These are phyloP conservation scores for Auxenochlorella pyrenoidosa DNA, from an alignment of 139 green algal species.

Conservation along the genomic window DNA sequence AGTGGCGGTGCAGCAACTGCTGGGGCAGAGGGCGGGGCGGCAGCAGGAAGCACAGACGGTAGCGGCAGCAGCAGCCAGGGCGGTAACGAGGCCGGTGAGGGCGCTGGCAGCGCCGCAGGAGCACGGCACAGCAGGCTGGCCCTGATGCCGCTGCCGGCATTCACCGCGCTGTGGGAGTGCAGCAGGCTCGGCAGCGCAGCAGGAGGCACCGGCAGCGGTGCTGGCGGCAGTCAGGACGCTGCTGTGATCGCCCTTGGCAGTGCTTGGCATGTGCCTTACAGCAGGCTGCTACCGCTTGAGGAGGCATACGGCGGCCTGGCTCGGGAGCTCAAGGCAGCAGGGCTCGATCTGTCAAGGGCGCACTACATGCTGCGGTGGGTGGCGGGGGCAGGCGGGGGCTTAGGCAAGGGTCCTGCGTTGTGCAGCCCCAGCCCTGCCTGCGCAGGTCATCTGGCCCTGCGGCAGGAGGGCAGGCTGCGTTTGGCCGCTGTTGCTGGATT, in stretches of 20 bases:
- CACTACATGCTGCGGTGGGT: constrained; percentile 40
- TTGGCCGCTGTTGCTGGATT: too few species aligned
- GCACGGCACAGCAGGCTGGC: neutral
- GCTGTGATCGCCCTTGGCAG: neutral
- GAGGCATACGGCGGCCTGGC: constrained; percentile 32
- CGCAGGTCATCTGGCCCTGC: too few species aligned
- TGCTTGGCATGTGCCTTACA: constrained; percentile 22
- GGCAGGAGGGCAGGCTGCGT: too few species aligned
- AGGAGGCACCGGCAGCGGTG: neutral
- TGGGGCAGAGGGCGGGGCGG: neutral
- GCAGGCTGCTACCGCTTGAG: neutral
- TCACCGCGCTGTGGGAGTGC: constrained; percentile 16
- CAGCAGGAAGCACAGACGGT: neutral
- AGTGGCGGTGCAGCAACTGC: neutral
- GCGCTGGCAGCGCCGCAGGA: neutral
- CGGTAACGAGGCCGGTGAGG: neutral
- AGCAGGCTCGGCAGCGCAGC: neutral
- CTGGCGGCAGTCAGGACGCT: neutral
- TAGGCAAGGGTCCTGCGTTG: too few species aligned
- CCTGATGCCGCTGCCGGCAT: neutral
- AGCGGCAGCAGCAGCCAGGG: neutral
- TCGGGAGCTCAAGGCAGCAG: constrained; percentile 23
- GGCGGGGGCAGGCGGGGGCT: too few species aligned
- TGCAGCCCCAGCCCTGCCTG: too few species aligned
- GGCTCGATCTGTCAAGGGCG: neutral